Conservation (phyloP, 768 basidiomycete species). For the Amyloporia xantha region DNA sequence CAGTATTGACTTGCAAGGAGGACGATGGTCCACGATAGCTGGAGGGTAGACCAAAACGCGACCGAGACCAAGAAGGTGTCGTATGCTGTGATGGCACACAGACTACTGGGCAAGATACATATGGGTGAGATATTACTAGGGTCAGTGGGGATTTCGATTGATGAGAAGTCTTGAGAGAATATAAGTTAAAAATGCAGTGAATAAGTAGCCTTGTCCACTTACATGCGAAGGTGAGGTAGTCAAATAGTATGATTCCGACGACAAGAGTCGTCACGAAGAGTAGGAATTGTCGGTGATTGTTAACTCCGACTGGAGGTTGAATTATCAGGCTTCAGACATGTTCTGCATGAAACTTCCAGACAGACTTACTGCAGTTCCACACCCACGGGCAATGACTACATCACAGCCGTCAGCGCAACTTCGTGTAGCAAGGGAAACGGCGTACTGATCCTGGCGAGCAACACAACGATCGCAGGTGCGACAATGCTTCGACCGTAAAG, state of each 20-base stretch:
- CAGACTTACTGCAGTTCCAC: constrained; percentile 86
- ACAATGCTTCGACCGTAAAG: constrained; percentile 93
- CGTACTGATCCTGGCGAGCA: constrained; percentile 90
- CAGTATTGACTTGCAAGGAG: constrained; percentile 82
- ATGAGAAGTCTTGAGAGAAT: constrained; percentile 47
- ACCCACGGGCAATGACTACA: constrained; percentile 96
- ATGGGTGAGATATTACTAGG: constrained; percentile 41
- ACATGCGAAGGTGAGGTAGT: constrained; percentile 83
- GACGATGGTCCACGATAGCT: constrained; percentile 91
- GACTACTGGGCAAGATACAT: constrained; percentile 58
- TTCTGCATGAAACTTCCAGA: neutral
- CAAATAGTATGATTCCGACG: constrained; percentile 70
- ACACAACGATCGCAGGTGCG: constrained; percentile 86
- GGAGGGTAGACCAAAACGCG: constrained; percentile 80
- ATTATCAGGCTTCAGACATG: constrained; percentile 7
- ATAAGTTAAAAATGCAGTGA: constrained; percentile 3
- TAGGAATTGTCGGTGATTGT: constrained; percentile 95
- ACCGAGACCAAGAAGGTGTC: constrained; percentile 86
- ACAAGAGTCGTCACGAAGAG: constrained; percentile 88
- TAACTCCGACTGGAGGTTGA: constrained; percentile 60
- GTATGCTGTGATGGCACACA: constrained; percentile 65
- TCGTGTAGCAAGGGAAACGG: constrained; percentile 6
- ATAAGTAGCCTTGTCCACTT: constrained; percentile 26
- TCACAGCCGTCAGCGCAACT: constrained; percentile 5
- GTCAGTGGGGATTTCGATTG: constrained; percentile 31